Conservation (phyloP, 495 filamentous ascomycete species). For the Neurospora sp. region DNA sequence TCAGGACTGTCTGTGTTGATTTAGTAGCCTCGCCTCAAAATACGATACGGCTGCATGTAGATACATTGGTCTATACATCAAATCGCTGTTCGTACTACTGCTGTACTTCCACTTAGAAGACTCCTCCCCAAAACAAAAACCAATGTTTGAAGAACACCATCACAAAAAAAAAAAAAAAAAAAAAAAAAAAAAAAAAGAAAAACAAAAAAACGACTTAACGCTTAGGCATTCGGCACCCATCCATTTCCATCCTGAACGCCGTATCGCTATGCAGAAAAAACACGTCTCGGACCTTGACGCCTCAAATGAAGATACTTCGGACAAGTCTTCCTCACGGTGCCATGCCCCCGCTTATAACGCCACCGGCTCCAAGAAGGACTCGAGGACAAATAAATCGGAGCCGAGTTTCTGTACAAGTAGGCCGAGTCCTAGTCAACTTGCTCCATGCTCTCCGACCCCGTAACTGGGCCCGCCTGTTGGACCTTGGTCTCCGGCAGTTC, state of each 20-base stretch:
- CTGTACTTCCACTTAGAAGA: neutral
- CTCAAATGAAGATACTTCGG: neutral
- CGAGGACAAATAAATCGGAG: neutral
- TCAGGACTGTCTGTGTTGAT: neutral
- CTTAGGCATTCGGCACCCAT: neutral
- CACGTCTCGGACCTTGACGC: neutral
- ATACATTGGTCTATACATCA: neutral
- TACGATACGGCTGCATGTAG: neutral
- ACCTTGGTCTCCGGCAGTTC: neutral
- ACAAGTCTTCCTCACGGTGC: neutral
- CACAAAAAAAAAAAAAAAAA: neutral
- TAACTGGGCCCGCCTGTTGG: neutral
- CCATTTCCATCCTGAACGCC: neutral
- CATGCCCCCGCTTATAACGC: neutral
- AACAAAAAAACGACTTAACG: neutral
- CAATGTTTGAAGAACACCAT: neutral
- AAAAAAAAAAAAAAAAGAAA: no score
- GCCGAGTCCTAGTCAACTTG: neutral
- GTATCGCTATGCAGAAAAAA: neutral
- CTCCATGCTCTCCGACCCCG: neutral
- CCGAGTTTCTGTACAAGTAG: neutral
- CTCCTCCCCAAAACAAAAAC: neutral
- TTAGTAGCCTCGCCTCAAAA: neutral
- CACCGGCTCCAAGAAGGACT: neutral
- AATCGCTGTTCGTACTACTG: neutral